Evolutionary conservation across 2,329 filamentous ascomycete genomes (phyloP).

Genomic region (Trichoderma sp.): DNA sequence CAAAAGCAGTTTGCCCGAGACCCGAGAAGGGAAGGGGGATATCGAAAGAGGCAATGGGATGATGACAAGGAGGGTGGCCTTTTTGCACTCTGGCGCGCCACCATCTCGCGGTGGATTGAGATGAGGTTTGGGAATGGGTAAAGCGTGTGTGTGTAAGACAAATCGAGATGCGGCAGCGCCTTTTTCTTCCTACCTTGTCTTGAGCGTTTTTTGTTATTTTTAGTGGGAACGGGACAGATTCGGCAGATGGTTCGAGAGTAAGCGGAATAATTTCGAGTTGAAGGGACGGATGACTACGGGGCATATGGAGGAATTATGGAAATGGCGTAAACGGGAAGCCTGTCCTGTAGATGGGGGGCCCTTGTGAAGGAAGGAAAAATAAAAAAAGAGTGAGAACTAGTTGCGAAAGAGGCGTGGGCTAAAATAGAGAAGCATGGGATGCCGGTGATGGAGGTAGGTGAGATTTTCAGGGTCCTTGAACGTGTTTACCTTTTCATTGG

Average conservation of each 20-base stretch:
- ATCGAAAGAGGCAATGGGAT: slow-evolving; percentile 1
- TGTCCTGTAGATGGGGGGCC: neutral
- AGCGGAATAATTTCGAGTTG: slow-evolving; percentile 3
- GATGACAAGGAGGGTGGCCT: slow-evolving; percentile 12
- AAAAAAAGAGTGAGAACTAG: neutral
- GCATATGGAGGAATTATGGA: neutral
- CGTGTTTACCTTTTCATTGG: neutral
- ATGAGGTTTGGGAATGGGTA: neutral
- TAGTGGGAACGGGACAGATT: slow-evolving; percentile 11
- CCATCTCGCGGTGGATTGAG: neutral
- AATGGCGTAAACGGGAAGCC: neutral
- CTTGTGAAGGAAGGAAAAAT: neutral
- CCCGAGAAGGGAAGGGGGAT: neutral
- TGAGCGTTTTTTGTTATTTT: neutral
- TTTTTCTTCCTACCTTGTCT: neutral
- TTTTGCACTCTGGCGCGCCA: neutral
- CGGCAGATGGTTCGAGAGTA: slow-evolving; percentile 13
- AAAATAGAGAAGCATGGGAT: neutral
- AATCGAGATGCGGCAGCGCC: slow-evolving; percentile 3
- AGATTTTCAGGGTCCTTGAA: slow-evolving; percentile 16
- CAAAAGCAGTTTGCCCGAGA: neutral
- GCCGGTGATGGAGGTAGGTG: neutral
- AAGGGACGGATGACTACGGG: neutral
- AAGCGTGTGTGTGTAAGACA: neutral
- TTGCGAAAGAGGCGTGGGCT: neutral